Evolutionary conservation across 2,329 filamentous ascomycete species (phyloP), one percentile per base, ranked within the genome.

Genomic region (Cercospora sesami): DNA sequence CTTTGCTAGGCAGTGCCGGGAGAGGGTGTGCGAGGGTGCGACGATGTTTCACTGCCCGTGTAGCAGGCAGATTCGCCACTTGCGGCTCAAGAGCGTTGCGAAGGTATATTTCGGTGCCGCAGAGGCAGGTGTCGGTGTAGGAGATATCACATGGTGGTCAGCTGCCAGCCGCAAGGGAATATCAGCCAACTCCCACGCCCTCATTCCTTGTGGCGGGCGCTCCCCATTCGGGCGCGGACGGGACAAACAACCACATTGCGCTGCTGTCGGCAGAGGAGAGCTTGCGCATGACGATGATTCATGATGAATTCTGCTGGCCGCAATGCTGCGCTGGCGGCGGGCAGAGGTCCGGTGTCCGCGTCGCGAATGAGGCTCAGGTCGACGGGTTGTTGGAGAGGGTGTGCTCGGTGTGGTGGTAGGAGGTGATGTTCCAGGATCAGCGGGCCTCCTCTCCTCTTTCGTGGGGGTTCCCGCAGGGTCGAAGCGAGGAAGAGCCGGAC

Each of bases 201-300:
- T 30, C 33, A 63, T 63, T 28, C 36, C 36, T 30, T 12, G 23
- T 48, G 28, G 60, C 39, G 36, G 60, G 39, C 60, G 26, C 16
- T 42, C n/a, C 26, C 7, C 53, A 30, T 57, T 57, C 23, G 53
- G 23, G 53, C 14, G 53, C 28, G 21, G 14, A 18, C 53, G 53
- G 53, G 60, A 21, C 21, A 18, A 53, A 63, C 60, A 63, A 63
- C 60, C 60, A 63, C 60, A 63, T 48, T 18, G 26, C 36, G 42
- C 60, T 63, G 60, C 60, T 51, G 60, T 26, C 60, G 60, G 60
- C 30, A 63, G 39, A 33, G 16, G 28, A 10, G 9, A n/a, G 60
- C 6, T 28, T 26, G 33, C 23, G 60, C 39, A 53, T 63, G 33
- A 53, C 39, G 60, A 63, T 28, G 36, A 42, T 4, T 28, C 60